Evolutionary conservation across 495 filamentous ascomycete genomes (phyloP), one percentile per base, ranked within the genome.

Genomic region (Penicilliopsis zonata): DNA sequence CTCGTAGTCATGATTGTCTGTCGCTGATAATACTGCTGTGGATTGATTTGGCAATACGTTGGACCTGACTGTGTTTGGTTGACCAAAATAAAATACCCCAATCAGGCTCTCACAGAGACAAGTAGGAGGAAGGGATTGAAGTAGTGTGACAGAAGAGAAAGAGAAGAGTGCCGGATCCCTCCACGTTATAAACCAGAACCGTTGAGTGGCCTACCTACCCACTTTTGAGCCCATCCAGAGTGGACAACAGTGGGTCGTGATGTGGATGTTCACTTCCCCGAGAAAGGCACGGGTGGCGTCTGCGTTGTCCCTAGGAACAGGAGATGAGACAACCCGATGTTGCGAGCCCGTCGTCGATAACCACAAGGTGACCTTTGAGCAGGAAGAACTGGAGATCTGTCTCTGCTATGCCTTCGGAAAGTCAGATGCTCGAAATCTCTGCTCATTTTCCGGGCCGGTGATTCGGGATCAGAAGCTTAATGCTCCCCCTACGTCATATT

Each of bases 121-220:
- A 13, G 7, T 13, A 8, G 14, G 26, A 28, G 30, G 9, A 28
- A 30, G 29, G 36, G 35, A 36, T 23, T 16, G 14, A 30, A 29
- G 27, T 28, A 14, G 27, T 35, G 21, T 22, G 18, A 33, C 9
- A 29, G 37, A 30, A 37, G 29, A 37, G 31, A 43, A 18, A 40
- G 32, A 37, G 34, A 30, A 37, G 25, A 32, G 40, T 34, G 34
- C 17, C 43, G 49, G 44, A 41, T 34, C 38, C 27, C 31, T 39
- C 45, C 45, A 55, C 41, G 44, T 57, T 57, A 54, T 55, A 57
- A 59, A 52, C 47, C 52, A n/a, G n/a, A n/a, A n/a, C n/a, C n/a
- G n/a, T n/a, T 38, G 44, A 38, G 41, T 38, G 37, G 33, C 37
- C 51, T 42, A 53, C 47, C 43, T 52, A 54, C 48, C 55, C 55